These are phyloP conservation scores for Lanmaoa rubissima DNA, from an alignment of 768 basidiomycete species.

Conservation along the genomic window DNA sequence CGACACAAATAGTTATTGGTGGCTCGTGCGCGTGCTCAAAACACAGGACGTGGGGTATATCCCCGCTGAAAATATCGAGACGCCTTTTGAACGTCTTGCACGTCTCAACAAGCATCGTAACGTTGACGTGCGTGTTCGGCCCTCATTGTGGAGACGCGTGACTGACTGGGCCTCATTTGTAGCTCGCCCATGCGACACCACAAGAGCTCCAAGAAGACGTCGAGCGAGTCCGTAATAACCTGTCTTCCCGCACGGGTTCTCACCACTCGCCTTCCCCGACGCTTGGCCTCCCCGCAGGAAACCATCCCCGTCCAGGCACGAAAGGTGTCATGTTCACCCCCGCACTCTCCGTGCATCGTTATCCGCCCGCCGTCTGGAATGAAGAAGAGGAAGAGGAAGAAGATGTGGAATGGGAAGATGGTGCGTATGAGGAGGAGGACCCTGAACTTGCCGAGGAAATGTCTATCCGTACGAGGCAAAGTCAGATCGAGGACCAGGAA, in stretches of 20 bases:
- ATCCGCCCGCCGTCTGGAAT: conserved; percentile 80
- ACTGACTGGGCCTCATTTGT: neutral
- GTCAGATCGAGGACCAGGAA: conserved; percentile 32
- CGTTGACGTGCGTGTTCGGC: conserved; percentile 70
- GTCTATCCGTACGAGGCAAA: conserved; percentile 40
- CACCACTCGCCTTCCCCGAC: conserved; percentile 50
- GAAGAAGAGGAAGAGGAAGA: conserved; percentile 67
- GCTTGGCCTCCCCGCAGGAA: conserved; percentile 35
- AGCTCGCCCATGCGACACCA: conserved; percentile 36
- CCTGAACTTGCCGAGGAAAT: conserved; percentile 57
- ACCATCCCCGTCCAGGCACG: conserved; percentile 24
- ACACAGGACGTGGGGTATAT: conserved; percentile 99
- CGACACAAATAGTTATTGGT: conserved; percentile 99
- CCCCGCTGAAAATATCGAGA: conserved; percentile 98
- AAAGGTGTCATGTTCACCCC: conserved; percentile 72
- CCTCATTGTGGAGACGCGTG: neutral
- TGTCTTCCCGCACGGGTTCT: conserved; percentile 47
- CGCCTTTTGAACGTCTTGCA: conserved; percentile 93
- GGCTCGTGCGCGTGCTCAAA: conserved; percentile 97
- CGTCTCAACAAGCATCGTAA: conserved; percentile 96
- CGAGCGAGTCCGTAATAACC: conserved; percentile 53
- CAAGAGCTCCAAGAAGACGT: conserved; percentile 58
- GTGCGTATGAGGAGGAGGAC: conserved; percentile 70
- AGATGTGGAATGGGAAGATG: conserved; percentile 58
- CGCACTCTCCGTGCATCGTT: conserved; percentile 64